Evolutionary conservation across 2,329 filamentous ascomycete genomes (phyloP).

Genomic region (Parascedosporium putredinis): DNA sequence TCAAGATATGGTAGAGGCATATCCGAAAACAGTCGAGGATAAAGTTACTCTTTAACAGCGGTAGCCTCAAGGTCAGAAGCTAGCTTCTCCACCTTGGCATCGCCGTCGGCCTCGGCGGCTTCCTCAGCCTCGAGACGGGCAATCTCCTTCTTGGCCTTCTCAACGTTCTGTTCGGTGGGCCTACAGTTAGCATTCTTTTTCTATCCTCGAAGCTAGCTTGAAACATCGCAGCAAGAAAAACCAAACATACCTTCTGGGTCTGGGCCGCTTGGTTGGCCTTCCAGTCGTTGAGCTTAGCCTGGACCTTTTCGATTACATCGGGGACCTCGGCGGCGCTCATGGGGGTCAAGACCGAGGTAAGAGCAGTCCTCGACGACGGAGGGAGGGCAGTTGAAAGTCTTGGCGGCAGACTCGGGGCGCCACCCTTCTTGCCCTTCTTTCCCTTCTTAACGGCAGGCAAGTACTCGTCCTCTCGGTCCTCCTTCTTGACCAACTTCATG

Average conservation of each 20-base stretch:
- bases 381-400: slow-evolving; percentile 72
- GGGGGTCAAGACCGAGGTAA: slow-evolving; percentile 76
- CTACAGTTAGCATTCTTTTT: neutral
- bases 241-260: slow-evolving; percentile 73
- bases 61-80: slow-evolving; percentile 40
- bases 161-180: slow-evolving; percentile 62
- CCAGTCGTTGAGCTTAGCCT: slow-evolving; percentile 84
- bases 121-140: slow-evolving; percentile 64
- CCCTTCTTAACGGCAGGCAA: slow-evolving; percentile 79
- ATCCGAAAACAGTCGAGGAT: neutral
- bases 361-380: slow-evolving; percentile 85
- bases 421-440: slow-evolving; percentile 67
- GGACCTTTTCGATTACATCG: slow-evolving; percentile 73
- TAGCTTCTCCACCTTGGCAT: slow-evolving; percentile 43
- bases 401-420: slow-evolving; percentile 36
- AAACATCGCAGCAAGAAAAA: too few relatives aligned
- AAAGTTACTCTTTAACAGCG: slow-evolving; percentile 22
- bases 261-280: slow-evolving; percentile 81
- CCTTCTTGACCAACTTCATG: slow-evolving; percentile 72
- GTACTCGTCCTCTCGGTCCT: slow-evolving; percentile 80
- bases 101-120: slow-evolving; percentile 33
- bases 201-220: neutral
- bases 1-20: too few relatives aligned
- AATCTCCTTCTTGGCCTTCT: slow-evolving; percentile 93
- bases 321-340: slow-evolving; percentile 78